Percentiles rank a stretch among this genome's conserved stretches.
phyloP scores from a whole-genome alignment of 495 filamentous ascomycete genomes.

The Aspergillus coremiiformis region DNA sequence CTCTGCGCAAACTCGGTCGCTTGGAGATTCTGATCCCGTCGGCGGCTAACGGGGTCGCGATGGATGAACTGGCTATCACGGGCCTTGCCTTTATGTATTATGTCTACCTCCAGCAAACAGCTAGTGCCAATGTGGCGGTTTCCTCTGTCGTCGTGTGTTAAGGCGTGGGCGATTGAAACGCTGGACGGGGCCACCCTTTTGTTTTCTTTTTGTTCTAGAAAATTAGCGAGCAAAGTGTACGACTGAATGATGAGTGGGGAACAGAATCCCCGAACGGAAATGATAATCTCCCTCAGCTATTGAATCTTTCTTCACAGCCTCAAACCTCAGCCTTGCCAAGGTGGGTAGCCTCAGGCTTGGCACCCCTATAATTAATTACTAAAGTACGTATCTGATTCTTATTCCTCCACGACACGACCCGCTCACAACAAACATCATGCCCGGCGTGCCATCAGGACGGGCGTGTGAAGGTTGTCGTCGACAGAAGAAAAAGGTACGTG shows the following conservation, averaged over 20 bases:
- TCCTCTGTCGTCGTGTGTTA: background rate
- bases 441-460: constrained; percentile 42
- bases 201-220: too few relatives aligned
- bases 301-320: background rate
- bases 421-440: constrained; percentile 26
- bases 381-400: too few relatives aligned
- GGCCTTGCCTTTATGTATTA: constrained; percentile 1
- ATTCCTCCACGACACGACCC: too few relatives aligned
- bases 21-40: constrained; percentile 2
- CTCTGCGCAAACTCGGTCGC: background rate
- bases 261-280: too few relatives aligned
- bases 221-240: too few relatives aligned
- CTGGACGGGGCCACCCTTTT: too few relatives aligned
- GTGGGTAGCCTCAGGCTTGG: background rate
- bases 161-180: background rate
- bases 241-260: too few relatives aligned
- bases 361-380: too few relatives aligned
- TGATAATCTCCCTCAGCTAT: too few relatives aligned
- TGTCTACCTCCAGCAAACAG: background rate
- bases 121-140: background rate
- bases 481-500: constrained; percentile 49
- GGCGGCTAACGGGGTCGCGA: background rate
- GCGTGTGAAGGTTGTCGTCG: constrained; percentile 45
- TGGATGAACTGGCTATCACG: constrained; percentile 10
- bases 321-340: background rate